Evolutionary conservation across 768 basidiomycete species (phyloP), one percentile per base, ranked within the genome.

Genomic region (Dictyophora rubrovolvata): DNA sequence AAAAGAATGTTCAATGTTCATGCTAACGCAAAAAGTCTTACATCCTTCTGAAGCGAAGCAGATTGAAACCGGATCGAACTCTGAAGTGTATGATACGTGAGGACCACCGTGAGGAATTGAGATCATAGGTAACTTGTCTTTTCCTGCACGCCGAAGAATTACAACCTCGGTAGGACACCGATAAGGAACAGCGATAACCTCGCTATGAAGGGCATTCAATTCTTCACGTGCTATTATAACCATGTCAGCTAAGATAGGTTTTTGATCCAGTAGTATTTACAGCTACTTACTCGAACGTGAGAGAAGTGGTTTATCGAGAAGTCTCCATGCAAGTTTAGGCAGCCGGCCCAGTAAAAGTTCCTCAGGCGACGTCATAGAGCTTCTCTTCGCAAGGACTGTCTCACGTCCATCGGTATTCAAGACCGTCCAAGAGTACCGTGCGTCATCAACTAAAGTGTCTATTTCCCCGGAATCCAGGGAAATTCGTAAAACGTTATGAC

Each of bases 51-150:
- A 66, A 1, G 76, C 82, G 10, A 80, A 69, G 0, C 79, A 79
- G 0, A 73, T 74, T 0, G 67, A 70, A 12, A 63, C 56, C 0
- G 83, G 68, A 3, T 66, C 69, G 63, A 83, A 88, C 0, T 74
- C 72, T 0, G 79, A 82, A 0, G 75, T 75, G 2, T 65, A 71
- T 0, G 74, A 72, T 0, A 65, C 72, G 64, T 87, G 85, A 0
- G 86, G 85, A 1, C 86, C 85, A 10, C 85, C 86, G 60, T 87
- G 86, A 7, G 77, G 76, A 14, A 73, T 66, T 0, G 77, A 78
- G 53, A 88, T 70, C 54, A 67, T 55, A 3, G 67, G 75, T 1
- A 73, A 72, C 18, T 66, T 67, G 6, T 50, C 50, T 5, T 35
- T 50, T 18, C 23, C 20, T 0, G 61, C 11, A 50, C n/a, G 18